Conservation (phyloP, 23 red algal genomes). For the Gracilaria domingensis region DNA sequence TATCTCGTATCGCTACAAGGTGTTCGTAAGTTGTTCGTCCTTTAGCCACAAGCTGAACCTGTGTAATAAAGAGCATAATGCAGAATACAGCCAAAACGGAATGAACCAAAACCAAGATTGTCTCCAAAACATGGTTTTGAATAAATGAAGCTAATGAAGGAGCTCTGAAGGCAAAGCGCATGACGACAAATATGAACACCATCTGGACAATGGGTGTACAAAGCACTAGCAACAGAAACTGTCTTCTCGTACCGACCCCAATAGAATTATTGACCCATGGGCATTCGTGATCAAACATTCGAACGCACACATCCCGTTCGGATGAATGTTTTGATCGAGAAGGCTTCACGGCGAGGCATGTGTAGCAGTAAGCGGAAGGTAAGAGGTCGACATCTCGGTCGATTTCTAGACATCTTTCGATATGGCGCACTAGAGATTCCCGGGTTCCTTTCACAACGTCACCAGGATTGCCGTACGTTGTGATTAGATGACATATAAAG, state of each 20-base stretch:
- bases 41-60: constrained; percentile 45
- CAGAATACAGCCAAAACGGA: constrained; percentile 42
- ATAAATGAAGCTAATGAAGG: background rate
- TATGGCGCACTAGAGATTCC: constrained; percentile 15
- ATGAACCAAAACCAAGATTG: constrained; percentile 39
- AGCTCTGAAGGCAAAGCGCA: background rate
- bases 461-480: constrained; percentile 65
- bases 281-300: constrained; percentile 88
- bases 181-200: constrained; percentile 57
- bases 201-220: constrained; percentile 20
- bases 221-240: constrained; percentile 48
- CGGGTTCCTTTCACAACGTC: constrained; percentile 44
- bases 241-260: constrained; percentile 70
- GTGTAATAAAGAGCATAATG: constrained; percentile 57
- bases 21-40: constrained; percentile 66
- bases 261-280: constrained; percentile 86
- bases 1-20: constrained; percentile 21
- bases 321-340: constrained; percentile 71
- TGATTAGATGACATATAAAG: constrained; percentile 34
- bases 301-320: constrained; percentile 69
- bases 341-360: constrained; percentile 64
- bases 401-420: constrained; percentile 30
- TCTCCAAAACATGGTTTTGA: constrained; percentile 7
- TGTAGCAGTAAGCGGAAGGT: constrained; percentile 66
- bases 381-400: constrained; percentile 19